Conservation (phyloP, 176 grass and related monocot species). For the Thalia dealbata region DNA sequence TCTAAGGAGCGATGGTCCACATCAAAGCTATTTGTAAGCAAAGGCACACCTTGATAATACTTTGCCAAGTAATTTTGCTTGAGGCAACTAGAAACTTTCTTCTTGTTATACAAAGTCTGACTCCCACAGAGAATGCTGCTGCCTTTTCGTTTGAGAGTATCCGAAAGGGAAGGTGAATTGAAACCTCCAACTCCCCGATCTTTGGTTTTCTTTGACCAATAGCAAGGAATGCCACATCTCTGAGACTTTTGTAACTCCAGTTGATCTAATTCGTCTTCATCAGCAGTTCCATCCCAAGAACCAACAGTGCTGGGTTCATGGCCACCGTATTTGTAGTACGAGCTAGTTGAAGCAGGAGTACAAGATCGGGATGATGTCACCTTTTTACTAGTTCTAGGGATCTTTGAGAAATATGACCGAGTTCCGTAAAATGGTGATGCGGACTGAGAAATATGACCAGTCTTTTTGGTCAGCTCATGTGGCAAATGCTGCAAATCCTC, state of each 20-base stretch:
- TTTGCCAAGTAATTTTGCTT: constrained; percentile 45
- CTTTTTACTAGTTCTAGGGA: constrained; percentile 39
- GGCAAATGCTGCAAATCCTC: constrained; percentile 24
- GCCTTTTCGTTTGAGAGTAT: constrained; percentile 69
- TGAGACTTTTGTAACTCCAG: constrained; percentile 40
- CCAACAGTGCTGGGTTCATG: constrained; percentile 26
- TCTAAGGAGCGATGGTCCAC: constrained; percentile 48
- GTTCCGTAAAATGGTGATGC: constrained; percentile 54
- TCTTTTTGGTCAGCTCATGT: constrained; percentile 38
- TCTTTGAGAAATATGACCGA: constrained; percentile 50
- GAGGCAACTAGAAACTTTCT: constrained; percentile 34
- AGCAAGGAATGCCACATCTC: constrained; percentile 41
- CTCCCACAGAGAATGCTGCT: constrained; percentile 54
- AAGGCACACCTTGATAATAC: constrained; percentile 40
- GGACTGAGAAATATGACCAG: constrained; percentile 40
- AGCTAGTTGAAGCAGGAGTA: constrained; percentile 68
- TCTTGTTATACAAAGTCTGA: constrained; percentile 48
- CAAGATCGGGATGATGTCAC: constrained; percentile 68
- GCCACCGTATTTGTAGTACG: constrained; percentile 50
- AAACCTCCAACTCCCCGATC: constrained; percentile 3
- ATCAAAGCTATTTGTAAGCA: constrained; percentile 41
- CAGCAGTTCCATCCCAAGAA: constrained; percentile 60
- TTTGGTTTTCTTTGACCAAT: constrained; percentile 45
- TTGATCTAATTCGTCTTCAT: constrained; percentile 51
- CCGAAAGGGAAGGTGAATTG: constrained; percentile 70